Evolutionary conservation across 306 rosid species (phyloP), one percentile per base, ranked within the genome.

Genomic region (Rosa lucieae): DNA sequence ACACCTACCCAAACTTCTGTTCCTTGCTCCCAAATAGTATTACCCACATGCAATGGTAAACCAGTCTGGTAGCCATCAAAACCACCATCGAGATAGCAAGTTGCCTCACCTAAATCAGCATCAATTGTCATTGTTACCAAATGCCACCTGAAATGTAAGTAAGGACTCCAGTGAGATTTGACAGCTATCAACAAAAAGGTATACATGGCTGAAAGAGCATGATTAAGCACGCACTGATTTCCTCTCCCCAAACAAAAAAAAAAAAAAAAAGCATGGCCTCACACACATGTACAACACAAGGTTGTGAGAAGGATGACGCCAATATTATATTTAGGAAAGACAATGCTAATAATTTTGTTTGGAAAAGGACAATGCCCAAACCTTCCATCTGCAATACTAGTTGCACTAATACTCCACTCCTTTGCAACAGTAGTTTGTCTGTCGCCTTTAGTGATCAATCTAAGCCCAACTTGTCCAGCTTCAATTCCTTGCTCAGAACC

Each of bases 361-460:
- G 42, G 10, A 76, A 69, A 77, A 72, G 39, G 85, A 49, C 79
- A 67, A 85, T 71, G 55, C 66, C 48, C 86, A 63, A 48, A 93
- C 99, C 99, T 93, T 88, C 99, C 99, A 82, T 96, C 99, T 46
- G 99, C 99, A 85, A 96, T 96, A 79, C 98, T 82, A 67, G 98
- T 87, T 58, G 92, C 94, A 84, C 99, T 87, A 70, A 96, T 89
- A 82, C 97, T 93, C 99, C 99, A 96, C 78, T 96, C 99, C 85
- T 86, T 96, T 69, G 94, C 91, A 61, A 90, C 97, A 47, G 96
- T 96, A 68, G 97, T 92, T 79, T 96, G 99, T 79, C 98, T 93
- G 80, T 96, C 99, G 73, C 99, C 96, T 85, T 96, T 93, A 39
- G 97, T 93, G 80, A 96, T 96, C 87, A 96, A 88, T 87, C 99